Evolutionary conservation across 2,329 filamentous ascomycete genomes (phyloP).

Genomic region (Colletotrichum somersetense): DNA sequence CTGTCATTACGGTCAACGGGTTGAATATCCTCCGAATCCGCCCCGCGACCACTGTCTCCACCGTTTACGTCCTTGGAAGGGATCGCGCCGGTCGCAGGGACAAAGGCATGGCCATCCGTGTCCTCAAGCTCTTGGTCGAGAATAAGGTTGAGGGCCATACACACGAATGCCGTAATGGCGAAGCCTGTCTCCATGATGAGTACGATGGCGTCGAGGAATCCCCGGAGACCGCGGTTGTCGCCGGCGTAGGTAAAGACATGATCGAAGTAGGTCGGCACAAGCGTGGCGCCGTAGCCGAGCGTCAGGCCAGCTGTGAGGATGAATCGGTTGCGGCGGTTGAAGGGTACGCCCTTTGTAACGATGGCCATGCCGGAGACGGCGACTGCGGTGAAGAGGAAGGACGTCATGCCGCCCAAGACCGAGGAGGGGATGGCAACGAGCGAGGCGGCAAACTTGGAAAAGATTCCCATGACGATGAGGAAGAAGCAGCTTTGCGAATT

Average conservation of each 20-base stretch:
- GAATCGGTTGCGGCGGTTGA: constrained; percentile 85
- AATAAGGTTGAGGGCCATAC: constrained; percentile 78
- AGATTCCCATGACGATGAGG: constrained; percentile 83
- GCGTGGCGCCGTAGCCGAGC: constrained; percentile 78
- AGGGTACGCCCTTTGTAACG: constrained; percentile 75
- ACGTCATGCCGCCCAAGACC: constrained; percentile 78
- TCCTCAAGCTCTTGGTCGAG: constrained; percentile 84
- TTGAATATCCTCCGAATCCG: constrained; percentile 41
- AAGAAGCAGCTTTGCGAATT: constrained; percentile 67
- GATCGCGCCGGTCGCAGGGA: constrained; percentile 3
- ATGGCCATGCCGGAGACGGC: constrained; percentile 84
- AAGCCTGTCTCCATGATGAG: constrained; percentile 82
- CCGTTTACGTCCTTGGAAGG: constrained; percentile 28
- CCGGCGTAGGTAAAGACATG: constrained; percentile 81
- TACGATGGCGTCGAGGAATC: constrained; percentile 81
- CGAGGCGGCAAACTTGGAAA: constrained; percentile 85
- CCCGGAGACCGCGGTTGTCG: constrained; percentile 73
- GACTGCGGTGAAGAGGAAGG: constrained; percentile 83
- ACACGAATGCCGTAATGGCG: constrained; percentile 79
- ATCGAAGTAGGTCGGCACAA: constrained; percentile 76
- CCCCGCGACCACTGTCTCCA: constrained; percentile 37
- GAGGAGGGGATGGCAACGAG: constrained; percentile 80
- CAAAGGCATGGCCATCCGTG: constrained; percentile 34
- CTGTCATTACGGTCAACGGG: constrained; percentile 21
- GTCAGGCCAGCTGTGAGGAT: constrained; percentile 82